These are phyloP conservation scores for Ceratopteris richardii DNA, from an alignment of 75 land plant species.

Conservation along the genomic window DNA sequence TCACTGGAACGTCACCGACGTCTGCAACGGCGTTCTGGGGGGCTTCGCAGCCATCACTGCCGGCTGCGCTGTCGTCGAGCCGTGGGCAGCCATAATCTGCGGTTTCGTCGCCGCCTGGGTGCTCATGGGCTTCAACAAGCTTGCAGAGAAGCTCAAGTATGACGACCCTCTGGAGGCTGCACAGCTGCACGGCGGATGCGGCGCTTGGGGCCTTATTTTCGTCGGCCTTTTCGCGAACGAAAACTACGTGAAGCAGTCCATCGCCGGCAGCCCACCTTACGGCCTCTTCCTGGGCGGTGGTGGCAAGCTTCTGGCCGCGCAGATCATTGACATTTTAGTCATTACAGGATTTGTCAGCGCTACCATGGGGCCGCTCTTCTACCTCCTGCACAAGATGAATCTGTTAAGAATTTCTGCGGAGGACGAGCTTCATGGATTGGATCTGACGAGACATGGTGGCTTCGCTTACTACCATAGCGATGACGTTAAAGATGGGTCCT, in stretches of 20 bases:
- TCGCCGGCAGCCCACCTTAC: too few relatives aligned
- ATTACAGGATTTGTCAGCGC: slow-evolving; percentile 31
- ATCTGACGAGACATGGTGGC: slow-evolving; percentile 30
- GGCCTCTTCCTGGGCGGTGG: slow-evolving; percentile 38
- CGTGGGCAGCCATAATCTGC: slow-evolving; percentile 81
- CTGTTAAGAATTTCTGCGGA: slow-evolving; percentile 24
- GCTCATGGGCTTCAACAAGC: slow-evolving; percentile 46
- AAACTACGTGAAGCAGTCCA: slow-evolving; percentile 25
- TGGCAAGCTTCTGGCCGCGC: too few relatives aligned
- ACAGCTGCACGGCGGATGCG: slow-evolving; percentile 94
- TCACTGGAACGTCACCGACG: slow-evolving; percentile 84
- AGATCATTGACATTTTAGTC: too few relatives aligned
- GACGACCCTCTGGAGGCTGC: slow-evolving; percentile 93
- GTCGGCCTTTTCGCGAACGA: slow-evolving; percentile 63
- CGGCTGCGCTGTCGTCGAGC: slow-evolving; percentile 70
- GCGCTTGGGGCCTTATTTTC: slow-evolving; percentile 81
- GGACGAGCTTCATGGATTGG: slow-evolving; percentile 35
- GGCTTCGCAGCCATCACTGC: slow-evolving; percentile 83
- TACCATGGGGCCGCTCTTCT: slow-evolving; percentile 35
- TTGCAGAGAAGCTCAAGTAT: slow-evolving; percentile 40
- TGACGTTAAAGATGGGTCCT: too few relatives aligned
- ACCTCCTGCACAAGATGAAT: slow-evolving; percentile 15
- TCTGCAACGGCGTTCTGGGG: slow-evolving; percentile 72
- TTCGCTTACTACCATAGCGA: slow-evolving; percentile 19
- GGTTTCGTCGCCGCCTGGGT: slow-evolving; percentile 64